Evolutionary conservation across 2,329 filamentous ascomycete species (phyloP), one percentile per base, ranked within the genome.

Genomic region (Moelleriella libera): DNA sequence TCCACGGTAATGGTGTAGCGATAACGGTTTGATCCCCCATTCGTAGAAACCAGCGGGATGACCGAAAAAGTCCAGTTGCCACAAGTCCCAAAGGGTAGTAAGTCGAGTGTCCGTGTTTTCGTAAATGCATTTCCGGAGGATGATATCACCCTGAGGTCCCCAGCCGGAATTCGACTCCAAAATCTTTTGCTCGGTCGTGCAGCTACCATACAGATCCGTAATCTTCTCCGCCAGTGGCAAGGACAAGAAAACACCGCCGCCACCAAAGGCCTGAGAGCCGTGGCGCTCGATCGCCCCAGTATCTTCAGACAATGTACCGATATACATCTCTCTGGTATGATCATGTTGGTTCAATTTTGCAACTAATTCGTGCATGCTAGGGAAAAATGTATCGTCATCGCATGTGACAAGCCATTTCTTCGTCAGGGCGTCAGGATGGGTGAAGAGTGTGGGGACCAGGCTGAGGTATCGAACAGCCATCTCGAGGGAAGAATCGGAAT

Each of bases 351-450:
- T 62, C 41, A 82, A 66, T 44, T 67, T 71, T 39, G 74, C 64
- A 3, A 72, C 64, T 10, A 82, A 62, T 9, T 63, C 68, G 47
- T 77, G 65, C 59, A 80, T 76, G 49, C 71, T 78, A 5, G 74
- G 70, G 65, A 82, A 82, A 57, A 80, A 82, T 3, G 78, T 82
- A 52, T 82, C 78, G 53, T 82, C 78, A 53, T 82, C 78, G 57
- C 78, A 80, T 11, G 75, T 69, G 11, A 78, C 76, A 1, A 77
- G 67, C 78, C 78, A 82, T 53, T 75, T 77, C 60, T 71, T 75
- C 31, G 58, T 58, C 29, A 56, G 58, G 44, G 71, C 64, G 2
- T 71, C 70, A 2, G 64, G 65, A 52, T 78, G 73, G 46, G 70
- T 69, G 61, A 74, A 78, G 10, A 79, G 61, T 0, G 69, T 70